Percentiles rank a stretch among this genome's conserved stretches.
These are phyloP conservation scores for Neocucurbitaria cava DNA, from an alignment of 2,329 filamentous ascomycete species.

Conservation along the genomic window DNA sequence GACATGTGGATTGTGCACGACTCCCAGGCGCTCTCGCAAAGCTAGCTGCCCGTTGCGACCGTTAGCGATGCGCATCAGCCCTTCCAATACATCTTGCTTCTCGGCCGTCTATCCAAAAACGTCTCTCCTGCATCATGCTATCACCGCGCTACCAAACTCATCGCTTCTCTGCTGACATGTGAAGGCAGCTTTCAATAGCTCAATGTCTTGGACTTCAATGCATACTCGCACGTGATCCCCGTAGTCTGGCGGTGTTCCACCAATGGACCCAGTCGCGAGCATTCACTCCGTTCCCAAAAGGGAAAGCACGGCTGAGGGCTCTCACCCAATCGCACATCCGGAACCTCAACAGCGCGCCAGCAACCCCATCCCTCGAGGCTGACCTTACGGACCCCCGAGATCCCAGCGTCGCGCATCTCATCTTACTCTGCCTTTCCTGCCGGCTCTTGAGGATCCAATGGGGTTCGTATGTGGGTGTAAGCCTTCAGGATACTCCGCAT, in stretches of 20 bases:
- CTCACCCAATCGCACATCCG: constrained; percentile 11
- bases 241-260: constrained; percentile 10
- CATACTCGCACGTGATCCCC: constrained; percentile 24
- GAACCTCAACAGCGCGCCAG: constrained; percentile 4
- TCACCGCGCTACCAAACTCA: constrained; percentile 14
- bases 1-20: constrained; percentile 2
- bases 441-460: constrained; percentile 24
- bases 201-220: constrained; percentile 7
- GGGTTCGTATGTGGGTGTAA: constrained; percentile 3
- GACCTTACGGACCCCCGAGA: constrained; percentile 24
- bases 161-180: constrained; percentile 21
- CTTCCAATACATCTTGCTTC: constrained; percentile 20
- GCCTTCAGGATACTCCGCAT: constrained; percentile 14
- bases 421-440: constrained; percentile 18
- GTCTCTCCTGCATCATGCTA: constrained; percentile 11
- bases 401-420: constrained; percentile 22
- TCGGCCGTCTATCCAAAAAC: constrained; percentile 8
- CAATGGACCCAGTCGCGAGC: constrained; percentile 12
- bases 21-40: constrained; percentile 3
- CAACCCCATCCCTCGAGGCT: constrained; percentile 23
- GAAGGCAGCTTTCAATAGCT: constrained; percentile 8
- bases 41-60: constrained; percentile 10
- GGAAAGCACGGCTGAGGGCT: constrained; percentile 9
- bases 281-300: constrained; percentile 27
- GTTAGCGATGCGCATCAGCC: constrained; percentile 8